A percentile compares a stretch with the other conserved stretches of the same genome.
Evolutionary conservation across 2,329 filamentous ascomycete species (phyloP).

Genomic region (Leptographium radiaticola): DNA sequence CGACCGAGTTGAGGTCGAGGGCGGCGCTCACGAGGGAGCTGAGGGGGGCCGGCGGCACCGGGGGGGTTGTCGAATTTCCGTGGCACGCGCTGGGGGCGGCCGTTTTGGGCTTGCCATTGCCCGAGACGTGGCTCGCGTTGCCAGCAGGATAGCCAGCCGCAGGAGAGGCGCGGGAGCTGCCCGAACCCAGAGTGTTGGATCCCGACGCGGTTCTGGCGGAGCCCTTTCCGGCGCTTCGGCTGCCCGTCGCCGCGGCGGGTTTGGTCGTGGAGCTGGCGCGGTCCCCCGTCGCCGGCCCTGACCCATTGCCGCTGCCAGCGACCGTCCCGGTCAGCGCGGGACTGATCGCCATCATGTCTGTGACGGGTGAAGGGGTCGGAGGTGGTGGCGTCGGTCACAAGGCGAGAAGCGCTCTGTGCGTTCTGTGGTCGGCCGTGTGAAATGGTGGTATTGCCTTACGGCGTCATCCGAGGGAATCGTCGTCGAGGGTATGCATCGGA

Average conservation of each 20-base stretch:
- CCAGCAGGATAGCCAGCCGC: conserved; percentile 24
- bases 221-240: conserved; percentile 16
- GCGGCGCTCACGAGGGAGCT: conserved; percentile 46
- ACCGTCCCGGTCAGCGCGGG: conserved; percentile 4
- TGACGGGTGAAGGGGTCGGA: neutral
- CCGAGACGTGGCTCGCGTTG: conserved; percentile 18
- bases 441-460: conserved; percentile 5
- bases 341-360: conserved; percentile 10
- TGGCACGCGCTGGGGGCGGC: conserved; percentile 41
- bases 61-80: conserved; percentile 27
- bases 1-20: conserved; percentile 78
- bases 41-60: conserved; percentile 36
- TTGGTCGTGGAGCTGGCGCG: neutral
- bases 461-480: conserved; percentile 9
- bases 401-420: neutral
- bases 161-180: conserved; percentile 40
- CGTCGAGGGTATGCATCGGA: conserved; percentile 8
- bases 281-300: neutral
- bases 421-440: neutral
- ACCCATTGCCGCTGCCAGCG: neutral
- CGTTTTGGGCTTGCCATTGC: conserved; percentile 37
- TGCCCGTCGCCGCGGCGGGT: neutral
- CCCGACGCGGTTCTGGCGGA: conserved; percentile 17
- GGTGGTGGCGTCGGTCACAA: neutral
- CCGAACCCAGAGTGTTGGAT: conserved; percentile 25